Base-by-base conservation (phyloP, 495 filamentous ascomycete genomes). In the Xanthoparmelia taractica region DNA sequence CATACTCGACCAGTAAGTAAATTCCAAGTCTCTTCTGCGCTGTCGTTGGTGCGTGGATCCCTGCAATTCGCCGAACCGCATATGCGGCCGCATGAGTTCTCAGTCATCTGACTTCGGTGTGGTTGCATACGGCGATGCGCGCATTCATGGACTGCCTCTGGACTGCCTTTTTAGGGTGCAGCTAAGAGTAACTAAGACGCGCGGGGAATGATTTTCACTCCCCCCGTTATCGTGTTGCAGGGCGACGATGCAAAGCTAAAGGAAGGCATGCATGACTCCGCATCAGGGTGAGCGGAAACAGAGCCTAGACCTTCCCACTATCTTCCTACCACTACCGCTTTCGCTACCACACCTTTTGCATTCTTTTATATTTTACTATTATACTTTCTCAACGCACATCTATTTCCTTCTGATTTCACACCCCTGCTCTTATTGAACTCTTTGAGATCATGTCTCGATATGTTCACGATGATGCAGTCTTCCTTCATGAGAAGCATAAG, bases 1-100 rank as follows among this genome's bases (percentile, higher is more conserved):
- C 61, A 80, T 85, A 67, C 78, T 96, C 74, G 91, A 97, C 82
- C 92, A 90, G 92, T 97, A 84, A 87, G 92, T 84, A 63, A 58
- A 56, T 63, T 36, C 59, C 67, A 67, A 66, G 59, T 66, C 57
- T 67, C 58, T 31, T 70, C 47, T 67, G 67, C 60, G 45, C 52
- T 72, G 68, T 58, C 58, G 66, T 64, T 74, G 64, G 69, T 63
- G 50, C 34, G 37, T 48, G 15, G 41, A 67, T 56, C 64, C 71
- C 67, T 73, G 65, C 65, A 69, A 58, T 61, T 66, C 54, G 69
- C 70, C 72, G 77, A 72, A 75, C 81, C 83, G 50, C 50, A 33
- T 54, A 20, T 33, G 18, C 2, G 50, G 8, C 50, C 50, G 86
- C 86, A 88, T 88, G 74, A 73, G 67, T 69, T 80, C 77, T 72